A percentile compares a stretch with the other conserved stretches of the same genome.
These are phyloP conservation scores for Aspergillus pseudoglaucus DNA, from an alignment of 2,329 filamentous ascomycete genomes.

Conservation along the genomic window DNA sequence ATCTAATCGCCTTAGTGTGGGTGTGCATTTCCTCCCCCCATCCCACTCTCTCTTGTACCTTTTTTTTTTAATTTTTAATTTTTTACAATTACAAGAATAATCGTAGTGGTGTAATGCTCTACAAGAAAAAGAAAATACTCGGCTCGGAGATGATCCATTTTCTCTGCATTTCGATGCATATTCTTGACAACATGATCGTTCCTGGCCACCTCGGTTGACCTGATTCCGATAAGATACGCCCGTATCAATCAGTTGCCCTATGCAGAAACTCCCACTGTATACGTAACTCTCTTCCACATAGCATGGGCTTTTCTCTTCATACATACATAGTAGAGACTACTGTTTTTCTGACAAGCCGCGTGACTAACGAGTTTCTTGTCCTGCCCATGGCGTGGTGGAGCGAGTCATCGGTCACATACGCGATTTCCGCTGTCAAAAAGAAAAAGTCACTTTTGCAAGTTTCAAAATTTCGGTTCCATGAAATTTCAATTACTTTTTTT, in stretches of 20 bases:
- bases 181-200: neutral
- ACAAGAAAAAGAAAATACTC: no score
- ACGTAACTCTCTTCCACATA: neutral
- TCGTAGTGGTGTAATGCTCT: no score
- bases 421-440: neutral
- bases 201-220: neutral
- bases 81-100: no score
- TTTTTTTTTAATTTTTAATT: no score
- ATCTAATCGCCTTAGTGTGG: constrained; percentile 11
- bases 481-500: neutral
- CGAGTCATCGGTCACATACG: neutral
- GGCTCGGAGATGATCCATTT: neutral
- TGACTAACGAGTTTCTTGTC: neutral
- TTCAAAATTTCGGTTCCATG: neutral
- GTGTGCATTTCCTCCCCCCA: neutral
- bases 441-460: neutral
- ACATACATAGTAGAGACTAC: neutral
- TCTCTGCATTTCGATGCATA: neutral
- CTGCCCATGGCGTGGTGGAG: neutral
- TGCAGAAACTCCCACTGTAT: neutral
- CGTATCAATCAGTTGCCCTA: neutral
- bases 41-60: neutral
- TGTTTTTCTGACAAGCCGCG: neutral
- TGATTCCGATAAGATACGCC: neutral
- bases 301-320: neutral